Evolutionary conservation across 352 stramenopile species (phyloP), one percentile per base, ranked within the genome.

Genomic region (Pythium vanterpoolii): DNA sequence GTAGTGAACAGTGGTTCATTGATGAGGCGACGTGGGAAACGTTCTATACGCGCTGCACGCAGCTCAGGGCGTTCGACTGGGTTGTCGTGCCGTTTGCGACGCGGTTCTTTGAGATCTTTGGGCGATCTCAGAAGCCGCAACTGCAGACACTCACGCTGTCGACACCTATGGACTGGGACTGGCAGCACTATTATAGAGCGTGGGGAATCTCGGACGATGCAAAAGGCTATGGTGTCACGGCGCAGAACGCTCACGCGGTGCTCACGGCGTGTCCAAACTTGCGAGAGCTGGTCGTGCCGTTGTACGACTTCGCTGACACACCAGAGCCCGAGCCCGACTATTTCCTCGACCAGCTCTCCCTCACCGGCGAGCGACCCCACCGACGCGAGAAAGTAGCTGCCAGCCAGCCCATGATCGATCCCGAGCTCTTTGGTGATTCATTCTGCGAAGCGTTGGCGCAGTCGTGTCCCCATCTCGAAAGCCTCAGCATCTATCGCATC

Each of bases 31-130:
- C 36, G 36, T 68, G 60, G 60, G 39, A 47, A 18, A 14, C 21
- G 18, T 62, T 68, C 26, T 68, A 53, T 26, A 1, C 3, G 24
- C 34, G 38, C 0, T 38, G 31, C n/a, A 19, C 13, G 7, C 18
- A 54, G 5, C 48, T 69, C 14, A 49, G 6, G 1, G 18, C 31
- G 31, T 69, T 63, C 27, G 16, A 64, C 34, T 69, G 53, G 53
- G 47, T 56, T 14, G n/a, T 23, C 26, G 53, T 48, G 30, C 61
- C 54, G 13, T 61, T 52, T 39, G 44, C 55, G 31, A 64, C 54
- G 3, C 0, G 8, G n/a, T 69, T 69, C 42, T 64, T 69, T 24
- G 46, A 60, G 40, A 46, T 64, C 11, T 69, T 69, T 40, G 62
- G 62, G 6, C 36, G 53, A 4, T 28, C 46, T 42, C 27, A 9